These are phyloP conservation scores for Skeletonema tropicum DNA, from an alignment of 108 stramenopile genomes.

Conservation along the genomic window DNA sequence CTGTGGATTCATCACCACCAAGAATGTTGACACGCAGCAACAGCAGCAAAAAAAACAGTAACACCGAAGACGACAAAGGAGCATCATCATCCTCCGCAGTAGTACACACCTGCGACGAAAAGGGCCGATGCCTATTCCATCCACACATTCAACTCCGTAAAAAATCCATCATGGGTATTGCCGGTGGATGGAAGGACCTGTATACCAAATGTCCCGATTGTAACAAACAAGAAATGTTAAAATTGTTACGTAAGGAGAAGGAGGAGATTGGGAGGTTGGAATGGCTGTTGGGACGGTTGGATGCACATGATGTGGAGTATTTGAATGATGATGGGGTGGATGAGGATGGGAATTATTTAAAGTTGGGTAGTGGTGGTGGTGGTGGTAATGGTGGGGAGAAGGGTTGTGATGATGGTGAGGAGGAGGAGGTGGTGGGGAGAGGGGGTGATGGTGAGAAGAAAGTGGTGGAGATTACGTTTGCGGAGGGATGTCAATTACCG, in stretches of 20 bases:
- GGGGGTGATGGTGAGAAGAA: too few relatives aligned
- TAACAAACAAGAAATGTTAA: conserved; percentile 30
- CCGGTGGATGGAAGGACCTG: conserved; percentile 46
- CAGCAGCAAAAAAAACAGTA: background rate
- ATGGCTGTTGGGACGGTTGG: background rate
- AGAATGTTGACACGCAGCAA: too few relatives aligned
- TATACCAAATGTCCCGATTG: conserved; percentile 45
- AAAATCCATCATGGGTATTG: conserved; percentile 26
- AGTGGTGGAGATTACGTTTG: too few relatives aligned
- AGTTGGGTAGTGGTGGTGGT: too few relatives aligned
- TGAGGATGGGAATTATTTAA: background rate
- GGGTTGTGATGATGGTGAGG: too few relatives aligned
- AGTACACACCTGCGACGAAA: conserved; percentile 21
- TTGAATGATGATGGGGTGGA: conserved; percentile 2
- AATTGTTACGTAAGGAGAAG: background rate
- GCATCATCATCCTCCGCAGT: background rate
- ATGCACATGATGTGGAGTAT: background rate
- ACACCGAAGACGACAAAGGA: too few relatives aligned
- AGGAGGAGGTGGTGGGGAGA: too few relatives aligned
- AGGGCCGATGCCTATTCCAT: conserved; percentile 39
- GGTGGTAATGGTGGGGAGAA: too few relatives aligned
- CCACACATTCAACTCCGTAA: conserved; percentile 48
- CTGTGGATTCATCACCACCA: too few relatives aligned
- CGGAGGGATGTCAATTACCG: too few relatives aligned
- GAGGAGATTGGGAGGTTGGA: background rate